A percentile compares a stretch with the other conserved stretches of the same genome.
These are phyloP conservation scores for Aspergillus fumigatus DNA, from an alignment of 2,329 filamentous ascomycete genomes.

Conservation along the genomic window DNA sequence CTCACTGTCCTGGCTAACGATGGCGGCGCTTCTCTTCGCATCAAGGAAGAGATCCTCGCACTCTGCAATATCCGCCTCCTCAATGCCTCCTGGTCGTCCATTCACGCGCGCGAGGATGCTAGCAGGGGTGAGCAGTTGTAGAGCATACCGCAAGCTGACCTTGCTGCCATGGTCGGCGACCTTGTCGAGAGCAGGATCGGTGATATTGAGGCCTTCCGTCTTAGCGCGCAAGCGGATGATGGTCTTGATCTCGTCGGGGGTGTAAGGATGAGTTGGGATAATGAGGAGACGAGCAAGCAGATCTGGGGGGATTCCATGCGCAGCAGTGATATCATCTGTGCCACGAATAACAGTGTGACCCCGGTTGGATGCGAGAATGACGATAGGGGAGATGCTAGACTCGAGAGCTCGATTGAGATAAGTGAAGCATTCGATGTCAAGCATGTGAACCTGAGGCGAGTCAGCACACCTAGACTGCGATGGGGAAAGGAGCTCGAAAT, in stretches of 20 bases:
- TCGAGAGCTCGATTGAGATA: constrained; percentile 98
- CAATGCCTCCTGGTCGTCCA: constrained; percentile 66
- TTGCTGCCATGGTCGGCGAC: constrained; percentile 81
- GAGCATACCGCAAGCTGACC: constrained; percentile 85
- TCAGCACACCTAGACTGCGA: constrained; percentile 12
- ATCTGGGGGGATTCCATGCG: constrained; percentile 91
- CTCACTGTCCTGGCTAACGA: constrained; percentile 62
- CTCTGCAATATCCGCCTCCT: constrained; percentile 71
- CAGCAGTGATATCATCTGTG: constrained; percentile 70
- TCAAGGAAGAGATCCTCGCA: constrained; percentile 83
- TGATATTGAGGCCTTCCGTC: constrained; percentile 74
- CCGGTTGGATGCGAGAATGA: constrained; percentile 94
- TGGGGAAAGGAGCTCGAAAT: constrained; percentile 24
- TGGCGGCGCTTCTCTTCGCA: constrained; percentile 68
- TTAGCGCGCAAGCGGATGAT: constrained; percentile 82
- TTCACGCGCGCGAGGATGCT: constrained; percentile 87
- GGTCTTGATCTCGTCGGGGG: constrained; percentile 80
- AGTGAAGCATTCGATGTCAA: constrained; percentile 98
- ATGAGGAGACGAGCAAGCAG: constrained; percentile 92
- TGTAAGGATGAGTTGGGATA: constrained; percentile 88
- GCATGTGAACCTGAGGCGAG: constrained; percentile 80
- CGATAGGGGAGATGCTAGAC: constrained; percentile 89
- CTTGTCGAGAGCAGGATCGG: constrained; percentile 78
- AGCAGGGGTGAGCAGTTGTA: constrained; percentile 85
- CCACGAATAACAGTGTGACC: constrained; percentile 91